phyloP scores from a whole-genome alignment of 495 filamentous ascomycete species.

The Letharia columbiana region DNA sequence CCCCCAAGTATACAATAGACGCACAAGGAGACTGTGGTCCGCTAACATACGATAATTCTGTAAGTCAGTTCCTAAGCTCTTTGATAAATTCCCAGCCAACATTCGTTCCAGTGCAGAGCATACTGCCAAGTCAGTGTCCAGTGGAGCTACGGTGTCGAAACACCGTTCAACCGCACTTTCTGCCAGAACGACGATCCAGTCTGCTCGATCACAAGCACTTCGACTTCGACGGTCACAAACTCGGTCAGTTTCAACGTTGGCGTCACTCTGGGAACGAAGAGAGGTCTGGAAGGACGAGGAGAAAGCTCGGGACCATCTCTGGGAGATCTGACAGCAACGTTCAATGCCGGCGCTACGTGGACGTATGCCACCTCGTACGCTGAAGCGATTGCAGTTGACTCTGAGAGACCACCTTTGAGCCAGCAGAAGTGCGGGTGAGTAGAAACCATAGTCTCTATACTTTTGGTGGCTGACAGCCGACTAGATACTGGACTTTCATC shows the following conservation, averaged over 20 bases:
- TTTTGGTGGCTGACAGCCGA: background rate
- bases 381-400: background rate
- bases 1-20: background rate
- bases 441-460: background rate
- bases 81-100: background rate
- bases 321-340: background rate
- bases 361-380: background rate
- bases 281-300: background rate
- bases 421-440: background rate
- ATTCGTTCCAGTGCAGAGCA: background rate
- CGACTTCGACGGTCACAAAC: background rate
- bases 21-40: background rate
- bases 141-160: slow-evolving; percentile 1
- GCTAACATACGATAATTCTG: background rate
- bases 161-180: background rate
- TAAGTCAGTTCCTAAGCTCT: background rate
- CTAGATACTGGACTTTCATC: slow-evolving; percentile 4
- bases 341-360: slow-evolving; percentile 3
- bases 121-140: slow-evolving; percentile 6
- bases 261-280: background rate
- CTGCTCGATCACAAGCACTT: background rate
- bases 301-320: background rate
- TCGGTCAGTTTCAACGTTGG: background rate
- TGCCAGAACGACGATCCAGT: background rate
- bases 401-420: background rate